Evolutionary conservation across 2,329 filamentous ascomycete genomes (phyloP).

Genomic region (Simplicillium aogashimaense): DNA sequence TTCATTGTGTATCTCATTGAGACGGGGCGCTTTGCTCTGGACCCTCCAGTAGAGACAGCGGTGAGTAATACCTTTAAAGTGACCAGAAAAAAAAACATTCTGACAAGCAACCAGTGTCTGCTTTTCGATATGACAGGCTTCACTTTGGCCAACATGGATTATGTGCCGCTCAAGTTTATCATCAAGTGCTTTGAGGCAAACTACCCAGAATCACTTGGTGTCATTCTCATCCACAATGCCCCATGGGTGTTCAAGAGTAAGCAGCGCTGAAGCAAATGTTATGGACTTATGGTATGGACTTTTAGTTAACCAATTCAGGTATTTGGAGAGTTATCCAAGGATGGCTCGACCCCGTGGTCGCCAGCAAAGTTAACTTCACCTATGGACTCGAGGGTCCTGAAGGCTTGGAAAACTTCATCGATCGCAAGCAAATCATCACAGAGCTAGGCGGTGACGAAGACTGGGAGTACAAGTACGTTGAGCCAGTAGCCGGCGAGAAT

Average conservation of each 20-base stretch:
- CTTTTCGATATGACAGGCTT: conserved; percentile 77
- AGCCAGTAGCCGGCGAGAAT: conserved; percentile 71
- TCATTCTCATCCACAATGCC: conserved; percentile 87
- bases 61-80: not conserved
- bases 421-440: conserved; percentile 59
- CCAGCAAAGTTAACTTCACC: conserved; percentile 87
- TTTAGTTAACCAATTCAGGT: conserved; percentile 32
- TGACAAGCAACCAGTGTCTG: conserved; percentile 23
- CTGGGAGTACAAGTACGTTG: conserved; percentile 74
- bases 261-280: conserved; percentile 16
- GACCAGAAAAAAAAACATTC: conserved; percentile 12
- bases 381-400: conserved; percentile 49
- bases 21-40: conserved; percentile 12
- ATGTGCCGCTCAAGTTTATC: conserved; percentile 96
- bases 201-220: conserved; percentile 85
- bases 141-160: conserved; percentile 95
- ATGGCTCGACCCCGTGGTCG: conserved; percentile 95
- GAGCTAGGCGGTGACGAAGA: conserved; percentile 81
- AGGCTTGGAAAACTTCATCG: conserved; percentile 72
- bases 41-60: conserved; percentile 10
- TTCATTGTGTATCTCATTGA: conserved; percentile 30
- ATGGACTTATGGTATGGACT: conserved; percentile 6
- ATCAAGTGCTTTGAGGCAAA: conserved; percentile 99
- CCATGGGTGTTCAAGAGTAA: conserved; percentile 92
- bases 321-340: conserved; percentile 93